Evolutionary conservation across 176 grass and related monocot genomes (phyloP), one percentile per base, ranked within the genome.

Genomic region (Oryza rufipogon): DNA sequence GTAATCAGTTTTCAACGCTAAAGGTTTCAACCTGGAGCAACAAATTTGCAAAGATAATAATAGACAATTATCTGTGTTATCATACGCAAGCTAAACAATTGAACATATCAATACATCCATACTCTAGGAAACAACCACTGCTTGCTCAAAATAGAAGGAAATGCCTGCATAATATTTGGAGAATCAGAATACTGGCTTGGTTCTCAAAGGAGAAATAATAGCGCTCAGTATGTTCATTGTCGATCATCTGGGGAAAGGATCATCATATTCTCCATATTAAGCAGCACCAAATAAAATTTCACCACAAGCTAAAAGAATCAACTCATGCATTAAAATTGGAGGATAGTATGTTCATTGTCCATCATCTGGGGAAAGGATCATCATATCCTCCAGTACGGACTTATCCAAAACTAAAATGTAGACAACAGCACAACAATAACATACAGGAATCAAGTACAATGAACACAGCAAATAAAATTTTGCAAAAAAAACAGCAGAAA

Each of bases 231-330:
- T 90, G 84, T 87, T 87, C 84, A 90, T 34, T 75, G 75, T 84
- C 69, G 75, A 70, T 90, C 84, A 90, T 90, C 64, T 87, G 80
- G 84, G 88, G 84, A 90, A 90, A 90, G 75, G 69, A 68, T 90
- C 84, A 84, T 84, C 89, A 84, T 80, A 42, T 87, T 69, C 84
- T 75, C 68, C 73, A 44, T 28, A 58, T 6, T 0, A n/a, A 22
- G 14, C n/a, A 83, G 8, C 2, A 33, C 2, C n/a, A 81, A 38
- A 13, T 33, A 52, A 15, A 19, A n/a, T 14, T 15, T 68, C 16
- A 70, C 2, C 56, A 70, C 9, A 70, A 6, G 6, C 7, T 6
- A 16, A 16, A 69, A 4, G 16, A 63, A 72, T 60, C 13, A 9
- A 68, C n/a, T 17, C 28, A 34, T 19, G n/a, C 33, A 60, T 1